Evolutionary conservation across 805 yeast genomes (phyloP).

Genomic region (Saturnispora galanensis): DNA sequence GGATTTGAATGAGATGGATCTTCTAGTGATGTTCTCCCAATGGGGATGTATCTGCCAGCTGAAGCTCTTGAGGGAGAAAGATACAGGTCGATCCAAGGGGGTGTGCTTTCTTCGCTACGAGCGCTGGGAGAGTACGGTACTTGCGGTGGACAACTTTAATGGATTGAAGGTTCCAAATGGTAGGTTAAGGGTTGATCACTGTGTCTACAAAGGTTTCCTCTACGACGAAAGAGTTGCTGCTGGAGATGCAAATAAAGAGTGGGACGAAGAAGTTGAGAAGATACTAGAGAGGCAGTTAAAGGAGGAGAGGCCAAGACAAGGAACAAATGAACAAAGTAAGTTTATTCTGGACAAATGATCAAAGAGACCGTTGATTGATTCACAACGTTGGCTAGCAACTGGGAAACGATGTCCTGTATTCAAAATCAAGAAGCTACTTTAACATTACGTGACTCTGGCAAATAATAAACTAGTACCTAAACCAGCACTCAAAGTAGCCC

Average conservation of each 20-base stretch:
- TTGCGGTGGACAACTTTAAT: slow-evolving; percentile 85
- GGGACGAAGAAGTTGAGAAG: slow-evolving; percentile 6
- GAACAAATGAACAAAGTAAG: background rate
- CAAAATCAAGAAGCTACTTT: too few species aligned
- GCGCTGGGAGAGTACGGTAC: slow-evolving; percentile 65
- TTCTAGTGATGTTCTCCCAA: slow-evolving; percentile 74
- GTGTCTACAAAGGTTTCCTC: slow-evolving; percentile 2
- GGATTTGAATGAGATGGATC: slow-evolving; percentile 63
- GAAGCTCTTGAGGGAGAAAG: slow-evolving; percentile 55
- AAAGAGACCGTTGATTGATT: too few species aligned
- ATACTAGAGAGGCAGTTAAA: background rate
- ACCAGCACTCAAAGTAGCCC: too few species aligned
- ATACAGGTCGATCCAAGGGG: slow-evolving; percentile 58
- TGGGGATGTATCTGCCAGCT: slow-evolving; percentile 80
- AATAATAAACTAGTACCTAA: too few species aligned
- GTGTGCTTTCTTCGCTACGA: slow-evolving; percentile 79
- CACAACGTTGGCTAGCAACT: too few species aligned
- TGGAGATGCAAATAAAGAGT: slow-evolving; percentile 8
- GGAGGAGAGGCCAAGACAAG: background rate
- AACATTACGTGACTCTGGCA: too few species aligned
- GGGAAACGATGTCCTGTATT: too few species aligned
- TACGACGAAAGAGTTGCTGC: slow-evolving; percentile 5
- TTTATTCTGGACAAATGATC: too few species aligned
- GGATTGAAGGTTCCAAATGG: slow-evolving; percentile 29
- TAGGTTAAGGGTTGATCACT: slow-evolving; percentile 3